Evolutionary conservation across 73 alveolate species (phyloP).

Genomic region (Paraurostyla sp.): DNA sequence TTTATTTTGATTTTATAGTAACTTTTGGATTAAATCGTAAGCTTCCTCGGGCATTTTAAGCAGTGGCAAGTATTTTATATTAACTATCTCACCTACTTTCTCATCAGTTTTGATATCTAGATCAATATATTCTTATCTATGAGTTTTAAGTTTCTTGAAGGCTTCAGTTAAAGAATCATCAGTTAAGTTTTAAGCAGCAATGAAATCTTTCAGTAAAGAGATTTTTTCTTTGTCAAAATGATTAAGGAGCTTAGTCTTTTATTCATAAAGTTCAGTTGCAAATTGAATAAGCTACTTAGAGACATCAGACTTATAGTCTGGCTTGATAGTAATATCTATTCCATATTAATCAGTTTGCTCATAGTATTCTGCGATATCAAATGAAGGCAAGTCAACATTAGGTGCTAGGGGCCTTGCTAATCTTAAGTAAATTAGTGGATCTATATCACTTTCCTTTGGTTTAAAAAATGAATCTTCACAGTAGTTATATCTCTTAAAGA

Average conservation of each 20-base stretch:
- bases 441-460: not conserved
- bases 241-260: not conserved
- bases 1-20: not conserved
- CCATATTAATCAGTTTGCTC: not conserved
- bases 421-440: not conserved
- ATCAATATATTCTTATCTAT: not conserved
- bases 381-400: not conserved
- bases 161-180: not conserved
- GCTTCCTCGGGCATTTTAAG: not conserved
- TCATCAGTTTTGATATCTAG: slow-evolving; percentile 13
- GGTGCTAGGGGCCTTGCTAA: slow-evolving; percentile 3
- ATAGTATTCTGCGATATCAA: not conserved
- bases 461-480: not conserved
- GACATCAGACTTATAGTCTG: not conserved
- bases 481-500: too few species aligned
- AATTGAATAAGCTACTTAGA: not conserved
- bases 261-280: not conserved
- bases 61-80: not conserved
- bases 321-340: not conserved
- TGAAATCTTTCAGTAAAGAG: not conserved
- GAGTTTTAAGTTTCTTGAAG: not conserved
- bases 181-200: not conserved
- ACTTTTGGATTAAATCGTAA: not conserved
- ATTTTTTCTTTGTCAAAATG: not conserved
- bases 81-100: not conserved